Evolutionary conservation across 2,329 filamentous ascomycete species (phyloP).

Genomic region (Cladobotryum protrusum): DNA sequence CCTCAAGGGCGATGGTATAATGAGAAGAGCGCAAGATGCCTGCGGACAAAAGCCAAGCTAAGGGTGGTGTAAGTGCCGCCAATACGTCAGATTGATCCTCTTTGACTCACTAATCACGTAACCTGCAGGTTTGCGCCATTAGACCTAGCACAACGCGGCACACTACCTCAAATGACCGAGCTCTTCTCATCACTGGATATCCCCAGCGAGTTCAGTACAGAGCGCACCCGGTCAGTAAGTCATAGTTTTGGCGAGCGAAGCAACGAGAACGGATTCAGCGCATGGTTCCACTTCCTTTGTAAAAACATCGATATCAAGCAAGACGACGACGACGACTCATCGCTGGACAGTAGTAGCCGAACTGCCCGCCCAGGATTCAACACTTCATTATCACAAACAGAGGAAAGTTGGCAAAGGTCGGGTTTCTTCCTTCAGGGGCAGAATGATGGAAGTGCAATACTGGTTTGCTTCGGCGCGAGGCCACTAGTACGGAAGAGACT

Average conservation of each 20-base stretch:
- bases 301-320: slow-evolving; percentile 25
- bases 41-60: slow-evolving; percentile 19
- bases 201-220: slow-evolving; percentile 25
- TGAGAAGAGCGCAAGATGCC: slow-evolving; percentile 16
- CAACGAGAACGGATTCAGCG: slow-evolving; percentile 18
- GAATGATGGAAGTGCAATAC: slow-evolving; percentile 13
- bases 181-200: slow-evolving; percentile 25
- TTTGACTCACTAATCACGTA: slow-evolving; percentile 9
- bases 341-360: slow-evolving; percentile 21
- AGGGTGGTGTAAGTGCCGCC: slow-evolving; percentile 23
- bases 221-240: slow-evolving; percentile 24
- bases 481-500: slow-evolving; percentile 18
- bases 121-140: slow-evolving; percentile 22
- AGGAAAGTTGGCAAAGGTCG: slow-evolving; percentile 22
- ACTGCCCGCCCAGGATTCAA: slow-evolving; percentile 1
- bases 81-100: neutral
- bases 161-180: slow-evolving; percentile 19
- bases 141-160: slow-evolving; percentile 19
- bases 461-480: slow-evolving; percentile 23
- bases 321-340: slow-evolving; percentile 8
- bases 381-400: slow-evolving; percentile 9
- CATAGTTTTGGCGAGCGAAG: slow-evolving; percentile 28
- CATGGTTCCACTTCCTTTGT: slow-evolving; percentile 32
- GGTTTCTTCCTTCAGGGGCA: slow-evolving; percentile 23
- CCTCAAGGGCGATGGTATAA: slow-evolving; percentile 20